phyloP scores from a whole-genome alignment of 2,329 filamentous ascomycete genomes.

The Curvularia verruculosa region DNA sequence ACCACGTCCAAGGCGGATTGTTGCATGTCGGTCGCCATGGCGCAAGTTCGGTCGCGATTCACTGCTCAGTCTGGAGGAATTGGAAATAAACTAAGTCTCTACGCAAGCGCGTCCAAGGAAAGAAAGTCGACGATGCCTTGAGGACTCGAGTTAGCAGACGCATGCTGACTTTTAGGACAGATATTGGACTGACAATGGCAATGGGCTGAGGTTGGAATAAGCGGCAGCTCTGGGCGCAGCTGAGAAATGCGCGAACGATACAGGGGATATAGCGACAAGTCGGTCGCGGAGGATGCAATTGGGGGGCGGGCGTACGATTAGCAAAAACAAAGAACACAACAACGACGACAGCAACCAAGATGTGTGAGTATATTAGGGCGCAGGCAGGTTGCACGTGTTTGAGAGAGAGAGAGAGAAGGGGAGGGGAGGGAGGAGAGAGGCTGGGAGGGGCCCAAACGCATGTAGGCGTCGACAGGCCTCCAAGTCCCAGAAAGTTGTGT shows the following conservation, averaged over 20 bases:
- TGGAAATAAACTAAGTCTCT: not conserved
- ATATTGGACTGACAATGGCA: slow-evolving; percentile 19
- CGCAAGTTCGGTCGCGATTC: slow-evolving; percentile 3
- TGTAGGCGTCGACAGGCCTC: slow-evolving; percentile 2
- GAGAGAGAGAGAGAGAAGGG: slow-evolving; percentile 1
- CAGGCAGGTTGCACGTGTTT: not conserved
- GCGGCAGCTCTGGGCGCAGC: slow-evolving; percentile 12
- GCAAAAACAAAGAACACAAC: not conserved
- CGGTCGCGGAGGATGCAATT: slow-evolving; percentile 4
- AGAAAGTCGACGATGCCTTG: slow-evolving; percentile 4
- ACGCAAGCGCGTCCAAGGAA: slow-evolving; percentile 4
- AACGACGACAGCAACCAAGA: not conserved
- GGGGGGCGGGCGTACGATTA: not conserved
- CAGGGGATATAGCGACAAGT: slow-evolving; percentile 3
- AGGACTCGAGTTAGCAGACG: slow-evolving; percentile 18
- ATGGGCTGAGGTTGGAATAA: slow-evolving; percentile 20
- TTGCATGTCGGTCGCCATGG: slow-evolving; percentile 8
- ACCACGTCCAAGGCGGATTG: slow-evolving; percentile 60
- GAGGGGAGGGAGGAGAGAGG: not conserved
- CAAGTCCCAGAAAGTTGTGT: slow-evolving; percentile 22
- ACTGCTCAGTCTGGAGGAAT: not conserved
- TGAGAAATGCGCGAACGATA: slow-evolving; percentile 9
- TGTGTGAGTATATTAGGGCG: not conserved
- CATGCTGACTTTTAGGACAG: slow-evolving; percentile 10
- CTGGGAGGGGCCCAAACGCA: slow-evolving; percentile 9